Percentiles rank a stretch among this genome's conserved stretches.
Conservation (phyloP, 495 filamentous ascomycete genomes). For the Penicillium simplicissimum region DNA sequence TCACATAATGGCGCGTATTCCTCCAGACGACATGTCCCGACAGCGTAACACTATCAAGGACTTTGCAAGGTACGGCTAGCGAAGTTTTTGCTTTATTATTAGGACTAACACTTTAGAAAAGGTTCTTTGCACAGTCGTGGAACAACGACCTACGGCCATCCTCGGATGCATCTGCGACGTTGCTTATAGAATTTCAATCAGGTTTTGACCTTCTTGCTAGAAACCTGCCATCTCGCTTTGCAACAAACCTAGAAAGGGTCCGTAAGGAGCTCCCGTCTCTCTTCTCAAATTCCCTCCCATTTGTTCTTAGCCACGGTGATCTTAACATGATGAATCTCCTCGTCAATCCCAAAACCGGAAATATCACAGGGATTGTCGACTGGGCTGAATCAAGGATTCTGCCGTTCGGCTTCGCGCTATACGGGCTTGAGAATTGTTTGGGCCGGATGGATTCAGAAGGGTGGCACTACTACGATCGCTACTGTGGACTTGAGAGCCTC, state of each 20-base stretch:
- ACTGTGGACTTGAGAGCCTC: slow-evolving; percentile 19
- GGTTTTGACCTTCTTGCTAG: slow-evolving; percentile 19
- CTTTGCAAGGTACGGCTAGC: neutral
- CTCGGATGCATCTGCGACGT: neutral
- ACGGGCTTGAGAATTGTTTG: slow-evolving; percentile 41
- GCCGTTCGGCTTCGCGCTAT: slow-evolving; percentile 49
- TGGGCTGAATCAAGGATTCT: slow-evolving; percentile 46
- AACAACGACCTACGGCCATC: neutral
- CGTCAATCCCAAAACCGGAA: slow-evolving; percentile 36
- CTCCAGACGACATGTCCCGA: neutral
- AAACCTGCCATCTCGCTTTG: slow-evolving; percentile 19
- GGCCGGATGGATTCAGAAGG: slow-evolving; percentile 38
- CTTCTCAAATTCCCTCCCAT: slow-evolving; percentile 33
- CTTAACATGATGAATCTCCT: slow-evolving; percentile 49
- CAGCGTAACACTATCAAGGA: neutral
- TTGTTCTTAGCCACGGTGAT: slow-evolving; percentile 50
- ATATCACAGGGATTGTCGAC: slow-evolving; percentile 49
- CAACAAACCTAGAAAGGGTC: slow-evolving; percentile 11
- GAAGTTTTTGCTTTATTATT: neutral
- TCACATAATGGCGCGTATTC: neutral
- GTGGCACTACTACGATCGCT: slow-evolving; percentile 37
- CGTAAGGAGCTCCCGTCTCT: slow-evolving; percentile 31
- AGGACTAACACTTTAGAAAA: neutral
- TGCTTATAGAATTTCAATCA: slow-evolving; percentile 18
- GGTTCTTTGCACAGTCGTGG: neutral